Conservation (phyloP, 2,329 filamentous ascomycete species). For the Hortaea sp. region DNA sequence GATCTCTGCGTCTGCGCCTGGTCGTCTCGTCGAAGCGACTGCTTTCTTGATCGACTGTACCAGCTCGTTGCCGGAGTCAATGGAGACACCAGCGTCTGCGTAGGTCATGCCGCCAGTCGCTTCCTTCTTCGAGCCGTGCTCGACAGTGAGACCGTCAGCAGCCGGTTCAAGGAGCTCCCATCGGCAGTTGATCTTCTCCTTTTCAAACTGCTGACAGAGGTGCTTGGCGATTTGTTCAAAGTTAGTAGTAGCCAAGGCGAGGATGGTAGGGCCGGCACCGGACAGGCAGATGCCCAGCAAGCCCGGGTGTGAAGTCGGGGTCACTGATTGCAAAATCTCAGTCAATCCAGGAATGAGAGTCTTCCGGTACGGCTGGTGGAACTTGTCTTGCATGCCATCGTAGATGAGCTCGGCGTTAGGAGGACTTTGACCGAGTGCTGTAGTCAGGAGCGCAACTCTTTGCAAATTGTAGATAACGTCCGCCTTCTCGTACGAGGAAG, state of each 20-base stretch:
- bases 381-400: slow-evolving; percentile 95
- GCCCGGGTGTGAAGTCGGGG: slow-evolving; percentile 73
- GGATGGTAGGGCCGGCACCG: slow-evolving; percentile 86
- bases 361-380: slow-evolving; percentile 93
- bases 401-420: slow-evolving; percentile 91
- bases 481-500: slow-evolving; percentile 63
- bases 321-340: slow-evolving; percentile 85
- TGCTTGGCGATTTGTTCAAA: slow-evolving; percentile 77
- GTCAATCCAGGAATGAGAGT: slow-evolving; percentile 83
- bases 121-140: slow-evolving; percentile 12
- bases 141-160: slow-evolving; percentile 50
- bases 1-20: slow-evolving; percentile 85
- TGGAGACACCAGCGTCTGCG: slow-evolving; percentile 84
- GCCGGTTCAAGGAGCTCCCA: slow-evolving; percentile 88
- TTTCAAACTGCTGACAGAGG: slow-evolving; percentile 57
- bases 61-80: slow-evolving; percentile 86
- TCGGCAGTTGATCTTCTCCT: slow-evolving; percentile 63
- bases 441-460: slow-evolving; percentile 80
- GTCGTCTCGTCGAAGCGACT: slow-evolving; percentile 72
- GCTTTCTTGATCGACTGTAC: slow-evolving; percentile 85
- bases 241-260: slow-evolving; percentile 82
- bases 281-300: slow-evolving; percentile 90
- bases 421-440: slow-evolving; percentile 78
- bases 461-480: slow-evolving; percentile 96
- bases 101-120: slow-evolving; percentile 56